Evolutionary conservation across 202 grass and related monocot genomes (phyloP).

Genomic region (Digitaria exilis): DNA sequence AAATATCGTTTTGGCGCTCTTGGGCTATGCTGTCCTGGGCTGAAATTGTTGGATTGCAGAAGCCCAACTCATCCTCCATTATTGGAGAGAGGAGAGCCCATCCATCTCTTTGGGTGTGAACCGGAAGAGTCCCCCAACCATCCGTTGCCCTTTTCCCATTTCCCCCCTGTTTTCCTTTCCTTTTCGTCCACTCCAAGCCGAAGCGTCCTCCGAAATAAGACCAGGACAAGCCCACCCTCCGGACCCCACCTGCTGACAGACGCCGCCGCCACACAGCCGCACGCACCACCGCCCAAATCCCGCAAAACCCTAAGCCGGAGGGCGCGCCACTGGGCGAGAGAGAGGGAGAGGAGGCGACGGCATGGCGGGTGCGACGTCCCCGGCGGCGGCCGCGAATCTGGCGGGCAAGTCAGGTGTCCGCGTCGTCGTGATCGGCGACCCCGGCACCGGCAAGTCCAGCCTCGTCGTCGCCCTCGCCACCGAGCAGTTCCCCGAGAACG

Average conservation of each 20-base stretch:
- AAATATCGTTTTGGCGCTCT: too few species aligned
- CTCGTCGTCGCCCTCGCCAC: constrained; percentile 81
- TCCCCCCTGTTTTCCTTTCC: neutral
- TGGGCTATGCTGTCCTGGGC: neutral
- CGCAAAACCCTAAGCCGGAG: constrained; percentile 56
- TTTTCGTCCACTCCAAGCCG: constrained; percentile 49
- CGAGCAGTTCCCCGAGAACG: constrained; percentile 83
- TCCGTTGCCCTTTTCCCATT: neutral
- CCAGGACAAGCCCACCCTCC: neutral
- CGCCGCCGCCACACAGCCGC: constrained; percentile 12
- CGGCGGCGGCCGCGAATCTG: constrained; percentile 50
- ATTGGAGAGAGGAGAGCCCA: neutral
- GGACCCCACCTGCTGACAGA: constrained; percentile 34
- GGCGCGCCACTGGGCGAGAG: neutral
- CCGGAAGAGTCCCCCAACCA: neutral
- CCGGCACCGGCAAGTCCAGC: constrained; percentile 89
- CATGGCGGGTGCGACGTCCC: constrained; percentile 46
- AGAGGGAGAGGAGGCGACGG: neutral
- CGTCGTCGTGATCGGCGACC: constrained; percentile 84
- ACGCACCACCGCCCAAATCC: constrained; percentile 37
- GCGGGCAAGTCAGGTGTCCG: constrained; percentile 70
- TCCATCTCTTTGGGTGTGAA: neutral
- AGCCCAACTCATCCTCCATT: neutral
- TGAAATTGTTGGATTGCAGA: too few species aligned
- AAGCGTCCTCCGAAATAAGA: constrained; percentile 28